phyloP scores from a whole-genome alignment of 2,329 filamentous ascomycete species.

The Thyridium curvatum region DNA sequence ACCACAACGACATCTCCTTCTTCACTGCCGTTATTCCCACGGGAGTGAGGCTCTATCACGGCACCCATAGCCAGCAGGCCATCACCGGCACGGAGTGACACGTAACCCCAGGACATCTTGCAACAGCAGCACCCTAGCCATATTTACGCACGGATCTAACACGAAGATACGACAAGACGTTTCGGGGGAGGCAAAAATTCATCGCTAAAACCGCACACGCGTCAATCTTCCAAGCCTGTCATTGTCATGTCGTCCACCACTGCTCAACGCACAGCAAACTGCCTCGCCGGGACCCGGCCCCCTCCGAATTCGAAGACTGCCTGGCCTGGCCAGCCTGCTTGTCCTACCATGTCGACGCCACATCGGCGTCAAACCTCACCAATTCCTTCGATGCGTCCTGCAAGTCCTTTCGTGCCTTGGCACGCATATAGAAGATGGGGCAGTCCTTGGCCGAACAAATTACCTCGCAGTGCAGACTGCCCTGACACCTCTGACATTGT shows the following conservation, averaged over 20 bases:
- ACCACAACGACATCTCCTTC: conserved; percentile 71
- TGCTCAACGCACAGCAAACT: no score
- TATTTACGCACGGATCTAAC: no score
- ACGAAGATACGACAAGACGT: no score
- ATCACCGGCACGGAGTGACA: conserved; percentile 47
- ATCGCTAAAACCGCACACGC: no score
- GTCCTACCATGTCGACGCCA: conserved; percentile 58
- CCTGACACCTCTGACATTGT: conserved; percentile 95
- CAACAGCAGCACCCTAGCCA: no score
- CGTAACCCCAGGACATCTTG: no score
- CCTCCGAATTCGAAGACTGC: no score
- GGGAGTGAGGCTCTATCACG: conserved; percentile 66
- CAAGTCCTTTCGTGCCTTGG: conserved; percentile 99
- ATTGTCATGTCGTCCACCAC: no score
- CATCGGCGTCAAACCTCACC: conserved; percentile 80
- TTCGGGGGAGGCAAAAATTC: no score
- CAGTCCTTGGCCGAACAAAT: conserved; percentile 96
- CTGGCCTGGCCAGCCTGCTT: no score
- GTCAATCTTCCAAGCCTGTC: no score
- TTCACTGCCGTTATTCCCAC: conserved; percentile 60
- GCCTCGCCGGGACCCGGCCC: no score
- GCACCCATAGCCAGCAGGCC: conserved; percentile 36
- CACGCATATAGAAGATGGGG: conserved; percentile 99
- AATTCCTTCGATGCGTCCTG: conserved; percentile 92
- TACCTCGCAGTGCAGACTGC: conserved; percentile 96